These are phyloP conservation scores for Acer negundo DNA, from an alignment of 345 rosid species.

Conservation along the genomic window DNA sequence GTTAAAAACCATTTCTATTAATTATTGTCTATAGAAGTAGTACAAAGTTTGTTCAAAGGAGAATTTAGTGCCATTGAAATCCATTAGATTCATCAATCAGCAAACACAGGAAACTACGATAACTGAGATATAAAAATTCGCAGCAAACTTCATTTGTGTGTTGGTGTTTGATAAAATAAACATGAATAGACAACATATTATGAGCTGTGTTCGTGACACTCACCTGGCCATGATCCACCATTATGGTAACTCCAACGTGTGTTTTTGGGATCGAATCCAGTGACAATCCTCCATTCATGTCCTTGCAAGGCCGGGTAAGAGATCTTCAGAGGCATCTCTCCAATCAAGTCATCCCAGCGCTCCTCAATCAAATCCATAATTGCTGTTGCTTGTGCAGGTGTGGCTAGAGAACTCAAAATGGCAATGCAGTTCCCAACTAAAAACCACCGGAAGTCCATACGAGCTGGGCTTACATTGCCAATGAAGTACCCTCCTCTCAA, in stretches of 20 bases:
- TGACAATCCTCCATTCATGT: conserved; percentile 55
- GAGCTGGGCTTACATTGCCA: conserved; percentile 51
- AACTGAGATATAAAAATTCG: neutral
- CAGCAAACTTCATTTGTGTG: neutral
- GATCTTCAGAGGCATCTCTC: conserved; percentile 64
- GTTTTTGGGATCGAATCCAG: conserved; percentile 60
- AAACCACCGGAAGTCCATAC: conserved; percentile 57
- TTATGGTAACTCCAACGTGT: conserved; percentile 62
- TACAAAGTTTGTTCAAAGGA: neutral
- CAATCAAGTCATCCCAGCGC: conserved; percentile 54
- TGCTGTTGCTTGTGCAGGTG: conserved; percentile 39
- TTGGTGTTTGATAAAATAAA: neutral
- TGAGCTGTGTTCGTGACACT: conserved; percentile 3
- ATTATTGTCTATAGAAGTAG: neutral
- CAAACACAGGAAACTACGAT: neutral
- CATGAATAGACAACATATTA: neutral
- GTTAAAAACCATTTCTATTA: neutral
- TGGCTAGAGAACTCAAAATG: conserved; percentile 44
- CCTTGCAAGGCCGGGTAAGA: conserved; percentile 53
- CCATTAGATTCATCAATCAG: conserved; percentile 1
- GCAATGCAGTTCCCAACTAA: conserved; percentile 49
- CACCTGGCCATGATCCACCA: conserved; percentile 67
- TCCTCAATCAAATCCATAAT: conserved; percentile 52
- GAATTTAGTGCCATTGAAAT: neutral
- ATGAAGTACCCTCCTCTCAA: conserved; percentile 48